Evolutionary conservation across 257 asterid species (phyloP).

Genomic region (Plectranthus barbatus): DNA sequence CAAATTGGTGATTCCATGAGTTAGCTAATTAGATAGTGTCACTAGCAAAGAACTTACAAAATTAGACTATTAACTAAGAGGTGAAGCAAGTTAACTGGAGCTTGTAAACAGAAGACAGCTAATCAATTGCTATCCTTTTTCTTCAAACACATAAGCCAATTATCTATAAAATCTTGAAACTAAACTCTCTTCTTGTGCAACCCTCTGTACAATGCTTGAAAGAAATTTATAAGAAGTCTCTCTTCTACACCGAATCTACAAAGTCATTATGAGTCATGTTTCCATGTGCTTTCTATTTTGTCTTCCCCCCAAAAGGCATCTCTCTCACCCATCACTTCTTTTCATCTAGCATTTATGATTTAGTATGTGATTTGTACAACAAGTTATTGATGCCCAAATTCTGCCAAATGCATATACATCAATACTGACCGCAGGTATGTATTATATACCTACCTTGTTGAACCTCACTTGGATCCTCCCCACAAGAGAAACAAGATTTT

Average conservation of each 20-base stretch:
- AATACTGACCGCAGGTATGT: too few species aligned
- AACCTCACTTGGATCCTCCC: slow-evolving; percentile 72
- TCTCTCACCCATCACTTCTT: neutral
- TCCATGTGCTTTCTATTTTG: neutral
- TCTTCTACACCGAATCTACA: neutral
- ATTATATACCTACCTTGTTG: slow-evolving; percentile 52
- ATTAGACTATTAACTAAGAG: neutral
- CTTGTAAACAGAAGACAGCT: neutral
- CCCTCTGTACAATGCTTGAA: neutral
- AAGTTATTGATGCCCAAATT: neutral
- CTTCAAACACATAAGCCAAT: neutral
- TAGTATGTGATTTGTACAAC: neutral
- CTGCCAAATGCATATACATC: neutral
- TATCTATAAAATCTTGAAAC: too few species aligned
- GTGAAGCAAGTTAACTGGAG: neutral
- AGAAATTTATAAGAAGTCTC: neutral
- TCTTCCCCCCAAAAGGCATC: neutral
- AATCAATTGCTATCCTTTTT: neutral
- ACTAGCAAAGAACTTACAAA: neutral
- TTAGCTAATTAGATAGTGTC: neutral
- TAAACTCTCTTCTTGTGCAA: neutral
- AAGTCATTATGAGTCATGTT: neutral
- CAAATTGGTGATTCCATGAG: neutral
- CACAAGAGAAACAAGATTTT: slow-evolving; percentile 82
- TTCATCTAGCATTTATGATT: neutral